A percentile compares a stretch with the other conserved stretches of the same genome.
Evolutionary conservation across 148 eudicot genomes (phyloP).

Genomic region (Persicaria tinctoria): DNA sequence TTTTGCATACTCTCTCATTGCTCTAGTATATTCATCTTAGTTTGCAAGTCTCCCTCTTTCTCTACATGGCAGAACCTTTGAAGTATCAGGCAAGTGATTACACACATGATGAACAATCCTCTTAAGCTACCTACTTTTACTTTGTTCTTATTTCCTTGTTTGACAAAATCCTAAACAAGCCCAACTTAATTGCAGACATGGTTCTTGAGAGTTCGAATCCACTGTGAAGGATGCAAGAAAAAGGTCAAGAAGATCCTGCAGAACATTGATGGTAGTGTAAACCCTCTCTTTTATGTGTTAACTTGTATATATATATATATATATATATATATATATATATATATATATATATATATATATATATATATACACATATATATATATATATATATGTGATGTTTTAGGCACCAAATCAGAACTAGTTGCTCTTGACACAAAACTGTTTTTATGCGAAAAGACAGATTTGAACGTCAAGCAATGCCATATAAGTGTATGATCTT

Average conservation of each 20-base stretch:
- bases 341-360: no score
- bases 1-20: not conserved
- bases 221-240: constrained; percentile 90
- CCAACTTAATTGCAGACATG: constrained; percentile 42
- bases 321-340: no score
- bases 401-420: not conserved
- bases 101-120: not conserved
- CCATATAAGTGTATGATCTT: not conserved
- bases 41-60: not conserved
- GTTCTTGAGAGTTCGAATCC: constrained; percentile 70
- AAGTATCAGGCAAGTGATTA: constrained; percentile 4
- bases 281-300: not conserved
- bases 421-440: not conserved
- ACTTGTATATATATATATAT: not conserved
- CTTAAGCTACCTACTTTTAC: not conserved
- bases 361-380: no score
- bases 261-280: constrained; percentile 51
- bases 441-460: not conserved
- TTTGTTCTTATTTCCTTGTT: not conserved
- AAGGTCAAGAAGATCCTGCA: constrained; percentile 82
- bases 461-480: not conserved
- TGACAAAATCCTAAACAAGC: not conserved
- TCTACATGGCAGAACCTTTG: constrained; percentile 1
- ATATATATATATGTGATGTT: not conserved
- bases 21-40: not conserved